Percentiles rank a stretch among this genome's conserved stretches.
Evolutionary conservation across 225 moss, liverwort and hornwort genomes (phyloP).

Genomic region (Sphagnum contortum): DNA sequence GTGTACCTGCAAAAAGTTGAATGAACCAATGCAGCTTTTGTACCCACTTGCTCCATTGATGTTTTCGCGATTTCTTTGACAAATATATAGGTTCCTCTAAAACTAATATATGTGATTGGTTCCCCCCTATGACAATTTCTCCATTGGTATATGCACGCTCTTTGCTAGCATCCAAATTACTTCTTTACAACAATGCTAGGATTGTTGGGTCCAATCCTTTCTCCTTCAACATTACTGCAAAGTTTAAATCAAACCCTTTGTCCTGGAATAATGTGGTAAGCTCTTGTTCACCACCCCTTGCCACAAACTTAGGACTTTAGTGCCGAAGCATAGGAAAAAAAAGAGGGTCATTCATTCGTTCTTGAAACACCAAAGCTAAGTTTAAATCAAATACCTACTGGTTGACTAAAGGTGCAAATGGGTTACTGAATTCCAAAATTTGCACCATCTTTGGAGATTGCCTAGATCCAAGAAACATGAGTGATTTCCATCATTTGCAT

Average conservation of each 20-base stretch:
- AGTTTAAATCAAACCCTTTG: conserved; percentile 59
- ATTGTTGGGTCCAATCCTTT: conserved; percentile 57
- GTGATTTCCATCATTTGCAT: conserved; percentile 10
- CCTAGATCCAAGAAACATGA: conserved; percentile 1
- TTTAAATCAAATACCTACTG: conserved; percentile 32
- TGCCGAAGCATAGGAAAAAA: conserved; percentile 40
- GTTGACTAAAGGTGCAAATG: conserved; percentile 33
- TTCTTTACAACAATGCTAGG: conserved; percentile 49
- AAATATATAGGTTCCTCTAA: conserved; percentile 38
- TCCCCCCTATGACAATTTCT: conserved; percentile 19
- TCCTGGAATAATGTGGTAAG: conserved; percentile 51
- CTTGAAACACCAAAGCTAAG: conserved; percentile 53
- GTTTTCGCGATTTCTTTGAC: conserved; percentile 51
- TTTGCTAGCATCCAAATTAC: conserved; percentile 54
- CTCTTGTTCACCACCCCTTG: conserved; percentile 52
- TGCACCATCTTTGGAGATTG: conserved; percentile 23
- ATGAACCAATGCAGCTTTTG: conserved; percentile 17
- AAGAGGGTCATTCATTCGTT: conserved; percentile 52
- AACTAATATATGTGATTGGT: conserved; percentile 17
- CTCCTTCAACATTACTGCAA: conserved; percentile 60
- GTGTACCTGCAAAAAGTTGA: conserved; percentile 48
- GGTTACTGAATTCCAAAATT: conserved; percentile 39
- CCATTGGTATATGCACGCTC: conserved; percentile 27
- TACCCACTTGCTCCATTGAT: conserved; percentile 43
- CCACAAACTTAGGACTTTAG: conserved; percentile 17